Conservation (phyloP, 2,329 filamentous ascomycete species). For the Claviceps paspali region DNA sequence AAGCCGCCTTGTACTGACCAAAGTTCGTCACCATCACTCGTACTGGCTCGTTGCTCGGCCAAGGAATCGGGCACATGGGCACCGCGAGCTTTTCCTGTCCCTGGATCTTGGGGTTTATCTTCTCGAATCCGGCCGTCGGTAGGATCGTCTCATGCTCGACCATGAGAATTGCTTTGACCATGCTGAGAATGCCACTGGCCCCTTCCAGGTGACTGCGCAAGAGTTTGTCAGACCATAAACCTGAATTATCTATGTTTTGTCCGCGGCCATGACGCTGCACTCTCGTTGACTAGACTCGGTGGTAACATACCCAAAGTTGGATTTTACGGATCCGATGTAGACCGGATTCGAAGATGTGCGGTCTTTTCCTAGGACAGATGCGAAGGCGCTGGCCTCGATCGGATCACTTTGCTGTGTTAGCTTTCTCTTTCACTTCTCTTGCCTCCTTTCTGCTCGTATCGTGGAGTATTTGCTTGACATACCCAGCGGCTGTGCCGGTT, state of each 20-base stretch:
- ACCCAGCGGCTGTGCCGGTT: constrained; percentile 17
- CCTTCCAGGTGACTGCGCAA: constrained; percentile 11
- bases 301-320: constrained; percentile 8
- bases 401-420: constrained; percentile 17
- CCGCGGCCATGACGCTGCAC: not conserved
- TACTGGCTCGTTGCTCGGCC: constrained; percentile 8
- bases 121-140: constrained; percentile 13
- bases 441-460: not conserved
- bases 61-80: constrained; percentile 7
- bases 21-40: constrained; percentile 13
- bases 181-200: constrained; percentile 11
- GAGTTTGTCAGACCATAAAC: not conserved
- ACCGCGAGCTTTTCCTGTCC: constrained; percentile 6
- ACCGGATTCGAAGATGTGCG: constrained; percentile 11
- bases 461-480: not conserved
- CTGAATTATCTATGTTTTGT: not conserved
- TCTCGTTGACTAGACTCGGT: not conserved
- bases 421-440: not conserved
- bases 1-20: constrained; percentile 7
- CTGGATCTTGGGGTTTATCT: constrained; percentile 9
- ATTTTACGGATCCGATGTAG: constrained; percentile 12
- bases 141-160: constrained; percentile 12
- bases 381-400: constrained; percentile 14
- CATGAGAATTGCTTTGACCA: constrained; percentile 15
- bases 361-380: constrained; percentile 9